These are phyloP conservation scores for Arabidopsis arenosa DNA, from an alignment of 345 rosid species.

Conservation along the genomic window DNA sequence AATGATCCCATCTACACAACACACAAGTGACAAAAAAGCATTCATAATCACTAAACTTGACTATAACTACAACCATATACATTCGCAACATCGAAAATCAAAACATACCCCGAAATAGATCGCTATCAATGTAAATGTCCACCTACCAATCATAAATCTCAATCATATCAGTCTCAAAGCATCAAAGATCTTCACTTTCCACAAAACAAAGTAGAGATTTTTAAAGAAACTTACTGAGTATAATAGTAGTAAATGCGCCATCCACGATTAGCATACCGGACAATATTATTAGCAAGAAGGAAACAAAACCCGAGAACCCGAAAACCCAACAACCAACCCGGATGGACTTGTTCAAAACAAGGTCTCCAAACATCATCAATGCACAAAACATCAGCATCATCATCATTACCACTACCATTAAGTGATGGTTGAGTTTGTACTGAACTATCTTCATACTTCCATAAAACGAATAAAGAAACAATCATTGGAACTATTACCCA, in stretches of 20 bases:
- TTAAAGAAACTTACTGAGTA: slow-evolving; percentile 58
- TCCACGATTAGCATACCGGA: slow-evolving; percentile 47
- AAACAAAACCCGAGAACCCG: slow-evolving; percentile 62
- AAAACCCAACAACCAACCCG: slow-evolving; percentile 62
- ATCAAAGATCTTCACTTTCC: neutral
- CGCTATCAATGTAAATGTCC: slow-evolving; percentile 68
- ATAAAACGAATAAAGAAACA: slow-evolving; percentile 48
- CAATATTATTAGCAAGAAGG: slow-evolving; percentile 49
- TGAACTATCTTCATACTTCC: slow-evolving; percentile 56
- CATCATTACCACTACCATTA: slow-evolving; percentile 16
- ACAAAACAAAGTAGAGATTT: neutral
- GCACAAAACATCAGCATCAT: slow-evolving; percentile 26
- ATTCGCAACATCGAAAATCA: slow-evolving; percentile 16
- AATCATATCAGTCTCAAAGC: neutral
- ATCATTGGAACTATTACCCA: slow-evolving; percentile 55
- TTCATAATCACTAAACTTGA: slow-evolving; percentile 21
- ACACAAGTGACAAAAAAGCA: slow-evolving; percentile 5
- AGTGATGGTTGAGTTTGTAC: slow-evolving; percentile 40
- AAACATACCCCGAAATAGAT: slow-evolving; percentile 72
- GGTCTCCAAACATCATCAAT: slow-evolving; percentile 66
- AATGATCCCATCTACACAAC: slow-evolving; percentile 59
- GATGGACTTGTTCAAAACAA: slow-evolving; percentile 60
- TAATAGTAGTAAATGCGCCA: slow-evolving; percentile 55
- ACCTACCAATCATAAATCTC: slow-evolving; percentile 49
- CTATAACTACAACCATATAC: slow-evolving; percentile 44